These are phyloP conservation scores for Breynia disticha DNA, from an alignment of 441 rosid genomes.

Conservation along the genomic window DNA sequence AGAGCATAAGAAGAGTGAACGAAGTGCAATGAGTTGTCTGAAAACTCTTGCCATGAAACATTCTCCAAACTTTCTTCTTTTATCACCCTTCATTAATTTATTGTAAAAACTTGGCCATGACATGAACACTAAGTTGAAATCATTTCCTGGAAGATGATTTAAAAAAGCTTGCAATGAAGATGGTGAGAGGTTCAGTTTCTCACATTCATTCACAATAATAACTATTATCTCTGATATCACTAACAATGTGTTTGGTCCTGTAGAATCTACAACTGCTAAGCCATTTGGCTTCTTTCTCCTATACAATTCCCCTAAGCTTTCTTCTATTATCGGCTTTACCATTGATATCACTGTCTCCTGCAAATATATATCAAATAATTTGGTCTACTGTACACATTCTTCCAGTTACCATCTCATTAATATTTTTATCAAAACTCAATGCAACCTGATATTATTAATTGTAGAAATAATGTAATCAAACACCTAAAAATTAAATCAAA, in stretches of 20 bases:
- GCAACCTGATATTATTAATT: too few species aligned
- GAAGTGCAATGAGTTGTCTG: slow-evolving; percentile 7
- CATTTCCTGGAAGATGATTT: slow-evolving; percentile 25
- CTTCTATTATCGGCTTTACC: slow-evolving; percentile 12
- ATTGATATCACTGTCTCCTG: slow-evolving; percentile 16
- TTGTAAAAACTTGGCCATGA: slow-evolving; percentile 14
- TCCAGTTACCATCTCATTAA: too few species aligned
- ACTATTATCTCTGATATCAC: slow-evolving; percentile 6
- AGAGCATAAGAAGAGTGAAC: slow-evolving; percentile 14
- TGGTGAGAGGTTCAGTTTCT: not conserved
- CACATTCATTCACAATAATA: not conserved
- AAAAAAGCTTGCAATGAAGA: too few species aligned
- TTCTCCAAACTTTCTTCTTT: slow-evolving; percentile 1
- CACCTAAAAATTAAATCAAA: too few species aligned
- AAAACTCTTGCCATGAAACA: slow-evolving; percentile 12
- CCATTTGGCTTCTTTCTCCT: slow-evolving; percentile 1
- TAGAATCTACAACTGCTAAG: slow-evolving; percentile 21
- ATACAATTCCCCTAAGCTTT: slow-evolving; percentile 3
- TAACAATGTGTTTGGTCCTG: slow-evolving; percentile 24
- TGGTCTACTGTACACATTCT: not conserved
- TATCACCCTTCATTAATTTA: slow-evolving; percentile 10
- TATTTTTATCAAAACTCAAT: too few species aligned
- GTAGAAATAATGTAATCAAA: too few species aligned
- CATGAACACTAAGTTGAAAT: slow-evolving; percentile 27
- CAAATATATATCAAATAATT: not conserved